phyloP scores from a whole-genome alignment of 176 grass and related monocot genomes.

The Avena eriantha region DNA sequence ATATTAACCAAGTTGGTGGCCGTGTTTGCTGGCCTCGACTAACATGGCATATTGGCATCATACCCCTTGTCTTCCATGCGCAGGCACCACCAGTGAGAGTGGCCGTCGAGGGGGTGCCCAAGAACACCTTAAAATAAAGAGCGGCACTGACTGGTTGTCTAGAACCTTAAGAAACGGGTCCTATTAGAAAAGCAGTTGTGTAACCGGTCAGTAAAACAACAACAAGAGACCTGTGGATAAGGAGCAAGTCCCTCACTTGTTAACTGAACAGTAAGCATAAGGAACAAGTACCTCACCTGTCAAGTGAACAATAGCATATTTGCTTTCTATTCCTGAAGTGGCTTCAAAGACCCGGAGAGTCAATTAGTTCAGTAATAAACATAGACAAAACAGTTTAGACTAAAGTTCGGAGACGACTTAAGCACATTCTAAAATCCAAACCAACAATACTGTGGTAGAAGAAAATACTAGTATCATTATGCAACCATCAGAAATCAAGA shows the following conservation, averaged over 20 bases:
- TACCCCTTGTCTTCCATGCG: constrained; percentile 54
- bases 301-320: not conserved
- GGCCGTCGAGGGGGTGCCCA: not conserved
- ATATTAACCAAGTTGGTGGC: not conserved
- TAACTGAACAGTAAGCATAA: not conserved
- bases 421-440: not conserved
- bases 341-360: not conserved
- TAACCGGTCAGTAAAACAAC: not conserved
- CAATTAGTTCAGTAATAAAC: not conserved
- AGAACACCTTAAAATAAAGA: not conserved
- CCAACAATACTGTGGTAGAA: not conserved
- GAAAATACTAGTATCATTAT: not conserved
- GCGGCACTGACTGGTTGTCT: not conserved
- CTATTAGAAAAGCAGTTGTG: not conserved
- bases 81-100: constrained; percentile 43
- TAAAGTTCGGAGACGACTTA: not conserved
- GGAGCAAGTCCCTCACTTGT: not conserved
- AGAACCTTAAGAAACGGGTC: not conserved
- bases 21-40: constrained; percentile 23
- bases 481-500: not conserved
- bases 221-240: not conserved
- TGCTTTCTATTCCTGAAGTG: not conserved
- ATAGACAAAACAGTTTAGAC: not conserved
- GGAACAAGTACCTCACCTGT: too few relatives aligned
- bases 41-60: constrained; percentile 33